A percentile compares a stretch with the other conserved stretches of the same genome.
Evolutionary conservation across 768 basidiomycete genomes (phyloP).

Genomic region (Kwoniella newhampshirensis): DNA sequence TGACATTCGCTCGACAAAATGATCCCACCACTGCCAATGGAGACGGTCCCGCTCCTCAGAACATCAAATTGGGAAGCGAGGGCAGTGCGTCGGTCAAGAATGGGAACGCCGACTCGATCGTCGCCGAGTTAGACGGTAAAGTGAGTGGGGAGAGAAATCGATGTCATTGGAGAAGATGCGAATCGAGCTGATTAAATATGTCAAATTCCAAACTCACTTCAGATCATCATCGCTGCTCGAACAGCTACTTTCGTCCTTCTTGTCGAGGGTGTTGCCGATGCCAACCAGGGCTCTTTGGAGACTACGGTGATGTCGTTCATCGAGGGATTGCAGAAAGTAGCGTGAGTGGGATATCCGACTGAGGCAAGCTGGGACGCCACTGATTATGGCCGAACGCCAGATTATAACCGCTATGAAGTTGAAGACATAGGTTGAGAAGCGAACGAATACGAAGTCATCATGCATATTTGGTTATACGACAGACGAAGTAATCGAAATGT

Average conservation of each 20-base stretch:
- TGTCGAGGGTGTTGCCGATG: slow-evolving; percentile 25
- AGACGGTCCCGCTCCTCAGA: slow-evolving; percentile 26
- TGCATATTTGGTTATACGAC: slow-evolving; percentile 4
- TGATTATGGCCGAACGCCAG: background rate
- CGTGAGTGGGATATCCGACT: slow-evolving; percentile 23
- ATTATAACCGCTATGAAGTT: background rate
- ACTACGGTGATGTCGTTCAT: slow-evolving; percentile 29
- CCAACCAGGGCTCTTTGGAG: slow-evolving; percentile 18
- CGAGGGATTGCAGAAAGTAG: slow-evolving; percentile 29
- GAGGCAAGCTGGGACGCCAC: background rate
- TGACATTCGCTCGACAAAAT: slow-evolving; percentile 28
- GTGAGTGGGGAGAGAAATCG: slow-evolving; percentile 16
- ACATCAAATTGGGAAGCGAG: slow-evolving; percentile 28
- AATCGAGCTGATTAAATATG: background rate
- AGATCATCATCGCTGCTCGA: slow-evolving; percentile 35
- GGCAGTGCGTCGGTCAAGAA: slow-evolving; percentile 28
- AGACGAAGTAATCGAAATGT: too few species aligned
- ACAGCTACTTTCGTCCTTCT: slow-evolving; percentile 29
- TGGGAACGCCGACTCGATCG: slow-evolving; percentile 27
- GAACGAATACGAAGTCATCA: background rate
- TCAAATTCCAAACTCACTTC: background rate
- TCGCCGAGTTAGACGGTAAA: slow-evolving; percentile 30
- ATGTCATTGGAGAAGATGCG: too few species aligned
- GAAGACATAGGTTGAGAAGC: background rate
- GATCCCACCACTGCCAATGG: slow-evolving; percentile 35